Evolutionary conservation across 179 eudicot species (phyloP).

Genomic region (Spergularia azorica): DNA sequence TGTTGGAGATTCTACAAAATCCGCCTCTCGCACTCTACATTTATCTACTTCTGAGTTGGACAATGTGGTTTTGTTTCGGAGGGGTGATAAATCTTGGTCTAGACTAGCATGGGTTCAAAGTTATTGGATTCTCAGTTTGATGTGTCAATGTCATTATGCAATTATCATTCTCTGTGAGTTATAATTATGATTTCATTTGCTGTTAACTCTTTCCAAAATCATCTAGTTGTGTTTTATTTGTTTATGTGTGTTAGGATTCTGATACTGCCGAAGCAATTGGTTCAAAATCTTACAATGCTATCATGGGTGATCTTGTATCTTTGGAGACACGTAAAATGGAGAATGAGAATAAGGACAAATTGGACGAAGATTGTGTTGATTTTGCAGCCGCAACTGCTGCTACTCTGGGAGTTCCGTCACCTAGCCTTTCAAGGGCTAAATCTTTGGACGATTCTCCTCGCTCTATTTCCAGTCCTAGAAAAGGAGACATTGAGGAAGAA

Average conservation of each 20-base stretch:
- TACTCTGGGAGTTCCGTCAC: slow-evolving; percentile 88
- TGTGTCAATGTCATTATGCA: not conserved
- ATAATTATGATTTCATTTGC: not conserved
- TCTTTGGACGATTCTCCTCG: slow-evolving; percentile 67
- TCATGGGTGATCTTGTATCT: slow-evolving; percentile 86
- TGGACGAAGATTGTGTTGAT: slow-evolving; percentile 76
- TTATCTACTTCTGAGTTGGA: not conserved
- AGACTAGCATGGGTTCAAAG: not conserved
- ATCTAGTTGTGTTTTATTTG: slow-evolving; percentile 15
- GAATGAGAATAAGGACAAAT: slow-evolving; percentile 36
- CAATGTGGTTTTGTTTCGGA: not conserved
- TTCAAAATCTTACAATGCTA: slow-evolving; percentile 79
- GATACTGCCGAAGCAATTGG: slow-evolving; percentile 80
- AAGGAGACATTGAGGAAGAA: slow-evolving; percentile 84
- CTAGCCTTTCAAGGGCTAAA: slow-evolving; percentile 61
- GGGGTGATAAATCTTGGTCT: not conserved
- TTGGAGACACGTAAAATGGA: slow-evolving; percentile 63
- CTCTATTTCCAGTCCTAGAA: slow-evolving; percentile 39
- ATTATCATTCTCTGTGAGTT: not conserved
- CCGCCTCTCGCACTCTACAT: not conserved
- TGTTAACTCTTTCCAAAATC: slow-evolving; percentile 1
- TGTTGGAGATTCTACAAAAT: not conserved
- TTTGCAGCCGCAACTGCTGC: slow-evolving; percentile 96
- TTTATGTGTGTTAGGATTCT: slow-evolving; percentile 54
- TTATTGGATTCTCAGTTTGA: not conserved